Conservation (phyloP, 306 rosid genomes). For the Hippophae tibetana region DNA sequence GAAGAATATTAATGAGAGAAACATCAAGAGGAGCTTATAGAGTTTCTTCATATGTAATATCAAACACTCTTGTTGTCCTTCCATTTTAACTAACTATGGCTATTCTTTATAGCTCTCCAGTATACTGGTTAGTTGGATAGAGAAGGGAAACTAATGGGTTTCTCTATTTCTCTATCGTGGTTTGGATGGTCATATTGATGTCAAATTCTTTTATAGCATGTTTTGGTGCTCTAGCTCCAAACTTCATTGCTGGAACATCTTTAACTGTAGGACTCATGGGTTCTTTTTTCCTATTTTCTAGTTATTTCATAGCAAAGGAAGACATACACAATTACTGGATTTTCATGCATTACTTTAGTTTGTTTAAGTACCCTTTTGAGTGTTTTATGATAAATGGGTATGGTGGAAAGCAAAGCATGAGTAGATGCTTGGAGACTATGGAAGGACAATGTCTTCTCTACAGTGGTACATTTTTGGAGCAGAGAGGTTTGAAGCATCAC, state of each 20-base stretch:
- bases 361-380: conserved; percentile 41
- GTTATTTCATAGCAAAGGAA: conserved; percentile 34
- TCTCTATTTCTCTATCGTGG: conserved; percentile 58
- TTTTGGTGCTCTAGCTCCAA: conserved; percentile 25
- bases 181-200: conserved; percentile 64
- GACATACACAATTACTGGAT: conserved; percentile 36
- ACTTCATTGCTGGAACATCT: conserved; percentile 32
- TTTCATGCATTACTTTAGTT: conserved; percentile 39
- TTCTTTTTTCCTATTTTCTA: conserved; percentile 34
- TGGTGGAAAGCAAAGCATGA: conserved; percentile 23
- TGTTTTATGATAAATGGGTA: conserved; percentile 36
- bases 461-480: conserved; percentile 22
- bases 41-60: conserved; percentile 59
- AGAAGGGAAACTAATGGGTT: conserved; percentile 47
- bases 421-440: conserved; percentile 19
- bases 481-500: conserved; percentile 23
- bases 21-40: conserved; percentile 77
- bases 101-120: conserved; percentile 50
- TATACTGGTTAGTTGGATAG: conserved; percentile 71
- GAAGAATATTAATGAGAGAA: conserved; percentile 60
- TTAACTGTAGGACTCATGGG: conserved; percentile 23
- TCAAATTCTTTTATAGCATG: conserved; percentile 30
- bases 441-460: conserved; percentile 19
- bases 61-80: conserved; percentile 53
- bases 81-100: conserved; percentile 51